Percentiles rank a stretch among this genome's conserved stretches.
Conservation (phyloP, 2,329 filamentous ascomycete genomes). For the Diaporthe eres region DNA sequence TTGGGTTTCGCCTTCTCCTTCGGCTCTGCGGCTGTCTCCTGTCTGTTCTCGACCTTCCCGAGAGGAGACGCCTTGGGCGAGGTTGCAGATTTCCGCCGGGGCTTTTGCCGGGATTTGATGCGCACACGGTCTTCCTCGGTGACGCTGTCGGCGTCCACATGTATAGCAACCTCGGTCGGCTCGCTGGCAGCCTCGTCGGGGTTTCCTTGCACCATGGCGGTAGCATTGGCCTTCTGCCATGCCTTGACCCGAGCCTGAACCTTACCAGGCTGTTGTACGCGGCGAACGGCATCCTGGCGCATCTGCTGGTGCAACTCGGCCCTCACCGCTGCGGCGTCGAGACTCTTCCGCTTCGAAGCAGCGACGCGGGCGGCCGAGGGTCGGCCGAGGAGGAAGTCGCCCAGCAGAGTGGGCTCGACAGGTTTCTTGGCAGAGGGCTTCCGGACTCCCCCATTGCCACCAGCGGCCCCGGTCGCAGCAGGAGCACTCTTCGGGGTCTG, state of each 20-base stretch:
- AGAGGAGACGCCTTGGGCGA: constrained; percentile 48
- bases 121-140: constrained; percentile 73
- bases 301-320: constrained; percentile 67
- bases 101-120: constrained; percentile 67
- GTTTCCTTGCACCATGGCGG: constrained; percentile 68
- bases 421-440: constrained; percentile 55
- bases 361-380: constrained; percentile 69
- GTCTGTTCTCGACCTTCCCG: constrained; percentile 48
- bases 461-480: constrained; percentile 50
- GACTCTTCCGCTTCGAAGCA: constrained; percentile 64
- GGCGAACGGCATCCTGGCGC: constrained; percentile 70
- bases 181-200: constrained; percentile 68
- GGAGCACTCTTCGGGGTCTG: constrained; percentile 61
- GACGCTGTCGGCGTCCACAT: constrained; percentile 72
- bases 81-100: constrained; percentile 49
- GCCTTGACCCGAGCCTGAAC: constrained; percentile 84
- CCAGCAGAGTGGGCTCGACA: constrained; percentile 63
- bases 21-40: constrained; percentile 42
- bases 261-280: constrained; percentile 73
- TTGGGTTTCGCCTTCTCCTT: constrained; percentile 41
- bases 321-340: constrained; percentile 69
- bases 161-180: constrained; percentile 72
- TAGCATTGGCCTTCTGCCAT: constrained; percentile 86
- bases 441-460: constrained; percentile 46
- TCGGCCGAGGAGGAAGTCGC: constrained; percentile 71